Conservation (phyloP, 2,329 filamentous ascomycete genomes). For the Sarocladium strictum region DNA sequence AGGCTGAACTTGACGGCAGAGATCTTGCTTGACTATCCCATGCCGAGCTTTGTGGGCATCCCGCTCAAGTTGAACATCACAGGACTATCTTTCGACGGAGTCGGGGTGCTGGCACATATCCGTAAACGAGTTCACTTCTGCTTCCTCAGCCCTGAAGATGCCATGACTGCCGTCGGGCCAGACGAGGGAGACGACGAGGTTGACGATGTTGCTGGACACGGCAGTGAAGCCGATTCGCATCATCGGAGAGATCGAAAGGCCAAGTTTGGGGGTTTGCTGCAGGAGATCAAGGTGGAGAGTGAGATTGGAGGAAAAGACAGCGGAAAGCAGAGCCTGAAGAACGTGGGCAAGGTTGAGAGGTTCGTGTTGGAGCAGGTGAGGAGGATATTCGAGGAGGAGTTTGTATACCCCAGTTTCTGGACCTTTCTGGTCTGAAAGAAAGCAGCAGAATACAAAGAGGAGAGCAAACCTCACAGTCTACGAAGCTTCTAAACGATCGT, state of each 20-base stretch:
- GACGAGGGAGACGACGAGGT: constrained; percentile 31
- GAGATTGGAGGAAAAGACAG: constrained; percentile 92
- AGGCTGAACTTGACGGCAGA: constrained; percentile 86
- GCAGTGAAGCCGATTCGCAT: constrained; percentile 16
- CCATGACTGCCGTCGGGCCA: constrained; percentile 60
- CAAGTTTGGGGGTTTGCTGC: constrained; percentile 67
- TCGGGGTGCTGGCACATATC: constrained; percentile 88
- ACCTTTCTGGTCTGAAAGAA: constrained; percentile 73
- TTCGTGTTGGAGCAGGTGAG: constrained; percentile 96
- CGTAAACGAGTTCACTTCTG: constrained; percentile 87
- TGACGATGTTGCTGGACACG: constrained; percentile 16
- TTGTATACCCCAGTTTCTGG: constrained; percentile 98
- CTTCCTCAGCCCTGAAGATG: constrained; percentile 89
- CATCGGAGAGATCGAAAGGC: constrained; percentile 23
- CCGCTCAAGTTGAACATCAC: constrained; percentile 93
- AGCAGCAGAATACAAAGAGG: background rate
- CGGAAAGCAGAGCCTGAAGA: constrained; percentile 92
- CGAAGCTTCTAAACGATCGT: background rate
- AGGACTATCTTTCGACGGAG: constrained; percentile 88
- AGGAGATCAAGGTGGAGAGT: constrained; percentile 93
- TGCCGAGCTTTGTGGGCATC: constrained; percentile 96
- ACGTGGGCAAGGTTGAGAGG: constrained; percentile 96
- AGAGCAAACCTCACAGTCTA: no score
- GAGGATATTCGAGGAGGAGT: constrained; percentile 96
- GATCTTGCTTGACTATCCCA: constrained; percentile 94